phyloP scores from a whole-genome alignment of 2,329 filamentous ascomycete species.

The Alternaria gaisen region DNA sequence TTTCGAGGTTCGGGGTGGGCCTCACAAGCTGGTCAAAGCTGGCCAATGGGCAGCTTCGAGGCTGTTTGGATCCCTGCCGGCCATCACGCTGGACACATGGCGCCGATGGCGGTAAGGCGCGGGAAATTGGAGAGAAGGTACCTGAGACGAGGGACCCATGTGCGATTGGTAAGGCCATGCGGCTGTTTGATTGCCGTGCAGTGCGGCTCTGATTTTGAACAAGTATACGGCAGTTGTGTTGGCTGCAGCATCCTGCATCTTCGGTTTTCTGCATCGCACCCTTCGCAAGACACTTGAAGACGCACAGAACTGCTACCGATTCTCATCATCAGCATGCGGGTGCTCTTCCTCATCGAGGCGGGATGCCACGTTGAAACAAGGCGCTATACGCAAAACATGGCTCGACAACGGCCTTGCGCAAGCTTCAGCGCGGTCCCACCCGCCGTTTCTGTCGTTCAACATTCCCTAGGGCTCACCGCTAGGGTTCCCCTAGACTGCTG shows the following conservation, averaged over 20 bases:
- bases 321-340: background rate
- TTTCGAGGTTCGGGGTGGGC: slow-evolving; percentile 24
- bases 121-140: slow-evolving; percentile 22
- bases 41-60: slow-evolving; percentile 24
- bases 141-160: slow-evolving; percentile 10
- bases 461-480: slow-evolving; percentile 12
- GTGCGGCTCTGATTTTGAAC: slow-evolving; percentile 6
- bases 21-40: background rate
- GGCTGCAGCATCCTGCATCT: background rate
- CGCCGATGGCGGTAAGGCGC: slow-evolving; percentile 26
- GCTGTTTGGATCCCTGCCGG: slow-evolving; percentile 20
- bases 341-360: background rate
- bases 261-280: background rate
- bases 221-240: background rate
- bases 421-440: slow-evolving; percentile 22
- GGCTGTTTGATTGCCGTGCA: slow-evolving; percentile 9
- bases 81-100: slow-evolving; percentile 24
- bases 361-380: slow-evolving; percentile 18
- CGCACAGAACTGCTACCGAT: background rate
- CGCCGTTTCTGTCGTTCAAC: slow-evolving; percentile 17
- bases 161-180: slow-evolving; percentile 9
- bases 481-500: slow-evolving; percentile 8
- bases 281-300: background rate
- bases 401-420: slow-evolving; percentile 7
- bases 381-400: slow-evolving; percentile 26